Conservation (phyloP, 257 asterid species). For the Capsicum chinense region DNA sequence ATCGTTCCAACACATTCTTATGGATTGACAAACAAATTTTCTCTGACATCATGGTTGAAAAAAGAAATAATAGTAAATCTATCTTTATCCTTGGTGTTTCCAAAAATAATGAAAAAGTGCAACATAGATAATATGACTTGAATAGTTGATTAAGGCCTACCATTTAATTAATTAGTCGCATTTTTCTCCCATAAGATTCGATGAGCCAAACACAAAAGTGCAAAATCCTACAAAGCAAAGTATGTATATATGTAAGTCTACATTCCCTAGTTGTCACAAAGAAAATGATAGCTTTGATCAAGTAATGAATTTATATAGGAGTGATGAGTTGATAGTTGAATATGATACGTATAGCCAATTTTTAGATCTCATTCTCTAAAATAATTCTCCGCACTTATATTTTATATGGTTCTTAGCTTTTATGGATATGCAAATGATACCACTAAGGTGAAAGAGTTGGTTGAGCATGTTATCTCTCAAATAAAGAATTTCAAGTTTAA, state of each 20-base stretch:
- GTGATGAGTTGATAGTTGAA: not conserved
- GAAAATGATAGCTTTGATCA: not conserved
- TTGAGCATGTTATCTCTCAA: not conserved
- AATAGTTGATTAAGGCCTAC: constrained; percentile 12
- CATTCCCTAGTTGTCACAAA: constrained; percentile 10
- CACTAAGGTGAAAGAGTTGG: not conserved
- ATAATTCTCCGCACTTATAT: not conserved
- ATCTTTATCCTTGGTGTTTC: not conserved
- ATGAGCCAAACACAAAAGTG: not conserved
- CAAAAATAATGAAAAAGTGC: not conserved
- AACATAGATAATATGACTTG: not conserved
- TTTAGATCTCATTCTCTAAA: not conserved
- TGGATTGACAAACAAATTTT: not conserved
- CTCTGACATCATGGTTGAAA: not conserved
- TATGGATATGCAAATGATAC: not conserved
- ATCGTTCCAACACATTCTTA: no score
- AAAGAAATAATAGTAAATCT: not conserved
- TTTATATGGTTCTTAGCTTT: not conserved
- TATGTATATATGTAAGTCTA: not conserved
- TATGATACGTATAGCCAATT: not conserved
- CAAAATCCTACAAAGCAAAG: not conserved
- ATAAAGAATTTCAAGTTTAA: not conserved
- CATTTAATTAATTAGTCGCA: not conserved
- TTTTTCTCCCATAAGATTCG: constrained; percentile 4
- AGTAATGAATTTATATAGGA: not conserved